Conservation (phyloP, 495 filamentous ascomycete genomes). For the Aspergillus asperescens region DNA sequence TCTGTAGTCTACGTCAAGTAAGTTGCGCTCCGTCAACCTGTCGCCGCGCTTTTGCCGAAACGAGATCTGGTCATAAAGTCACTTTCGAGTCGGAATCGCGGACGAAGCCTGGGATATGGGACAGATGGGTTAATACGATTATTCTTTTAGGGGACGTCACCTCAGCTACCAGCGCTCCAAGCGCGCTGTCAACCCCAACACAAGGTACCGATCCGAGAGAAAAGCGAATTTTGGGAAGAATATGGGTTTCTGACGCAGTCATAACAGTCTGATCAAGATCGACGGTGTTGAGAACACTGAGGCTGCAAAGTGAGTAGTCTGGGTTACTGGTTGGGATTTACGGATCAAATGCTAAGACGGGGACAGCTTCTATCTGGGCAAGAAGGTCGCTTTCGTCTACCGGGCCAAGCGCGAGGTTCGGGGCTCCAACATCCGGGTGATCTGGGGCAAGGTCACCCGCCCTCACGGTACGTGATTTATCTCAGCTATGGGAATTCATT, state of each 20-base stretch:
- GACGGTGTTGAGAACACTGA: conserved; percentile 87
- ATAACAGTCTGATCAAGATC: conserved; percentile 76
- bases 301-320: conserved; percentile 68
- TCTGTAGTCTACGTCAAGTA: conserved; percentile 89
- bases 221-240: conserved; percentile 13
- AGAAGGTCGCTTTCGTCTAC: conserved; percentile 97
- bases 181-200: conserved; percentile 77
- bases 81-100: conserved; percentile 9
- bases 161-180: conserved; percentile 89
- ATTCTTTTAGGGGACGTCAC: conserved; percentile 71
- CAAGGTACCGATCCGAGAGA: conserved; percentile 42
- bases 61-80: conserved; percentile 6
- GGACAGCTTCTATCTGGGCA: conserved; percentile 80
- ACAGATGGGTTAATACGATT: conserved; percentile 34
- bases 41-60: conserved; percentile 23
- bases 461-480: conserved; percentile 68
- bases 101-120: conserved; percentile 17
- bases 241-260: conserved; percentile 28
- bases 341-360: conserved; percentile 21
- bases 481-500: background rate
- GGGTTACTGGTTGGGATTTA: background rate
- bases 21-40: conserved; percentile 41
- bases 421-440: conserved; percentile 95
- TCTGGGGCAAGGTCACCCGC: conserved; percentile 98
- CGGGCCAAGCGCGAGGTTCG: conserved; percentile 84